phyloP scores from a whole-genome alignment of 2,329 filamentous ascomycete species.

The Diplocarpon mali region DNA sequence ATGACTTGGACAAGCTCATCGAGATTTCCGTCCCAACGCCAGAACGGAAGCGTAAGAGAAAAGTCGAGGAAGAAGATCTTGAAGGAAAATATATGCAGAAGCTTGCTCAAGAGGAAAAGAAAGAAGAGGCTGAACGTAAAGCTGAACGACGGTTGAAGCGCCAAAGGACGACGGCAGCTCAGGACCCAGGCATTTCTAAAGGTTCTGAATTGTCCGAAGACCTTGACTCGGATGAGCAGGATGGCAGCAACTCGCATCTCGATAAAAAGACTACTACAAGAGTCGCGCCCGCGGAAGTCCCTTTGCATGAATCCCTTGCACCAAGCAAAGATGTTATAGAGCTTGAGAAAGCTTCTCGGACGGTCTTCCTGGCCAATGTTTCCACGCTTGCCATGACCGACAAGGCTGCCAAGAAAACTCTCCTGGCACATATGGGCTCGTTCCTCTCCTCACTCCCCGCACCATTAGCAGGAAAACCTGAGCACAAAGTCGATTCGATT shows the following conservation, averaged over 20 bases:
- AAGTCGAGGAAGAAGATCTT: constrained; percentile 52
- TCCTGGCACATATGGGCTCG: constrained; percentile 68
- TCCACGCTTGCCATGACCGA: constrained; percentile 72
- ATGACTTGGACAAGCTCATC: constrained; percentile 31
- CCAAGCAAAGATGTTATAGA: constrained; percentile 47
- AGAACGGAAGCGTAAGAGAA: constrained; percentile 53
- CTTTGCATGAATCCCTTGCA: constrained; percentile 43
- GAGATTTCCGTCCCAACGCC: constrained; percentile 32
- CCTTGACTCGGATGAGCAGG: constrained; percentile 20
- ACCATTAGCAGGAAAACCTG: constrained; percentile 33
- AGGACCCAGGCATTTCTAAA: constrained; percentile 27
- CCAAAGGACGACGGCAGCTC: constrained; percentile 35
- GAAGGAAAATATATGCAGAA: constrained; percentile 61
- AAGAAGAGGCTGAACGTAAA: constrained; percentile 38
- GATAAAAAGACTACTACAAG: constrained; percentile 27
- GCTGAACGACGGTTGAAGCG: constrained; percentile 37
- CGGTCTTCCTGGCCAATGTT: constrained; percentile 88
- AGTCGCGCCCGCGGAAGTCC: constrained; percentile 32
- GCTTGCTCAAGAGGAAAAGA: constrained; percentile 47
- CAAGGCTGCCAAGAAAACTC: constrained; percentile 66
- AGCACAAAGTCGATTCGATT: constrained; percentile 75
- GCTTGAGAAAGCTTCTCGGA: constrained; percentile 76
- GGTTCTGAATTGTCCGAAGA: constrained; percentile 26
- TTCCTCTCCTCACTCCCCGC: constrained; percentile 47
- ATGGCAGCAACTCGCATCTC: constrained; percentile 21